Evolutionary conservation across 306 rosid species (phyloP), one percentile per base, ranked within the genome.

Genomic region (Lotus japonicus): DNA sequence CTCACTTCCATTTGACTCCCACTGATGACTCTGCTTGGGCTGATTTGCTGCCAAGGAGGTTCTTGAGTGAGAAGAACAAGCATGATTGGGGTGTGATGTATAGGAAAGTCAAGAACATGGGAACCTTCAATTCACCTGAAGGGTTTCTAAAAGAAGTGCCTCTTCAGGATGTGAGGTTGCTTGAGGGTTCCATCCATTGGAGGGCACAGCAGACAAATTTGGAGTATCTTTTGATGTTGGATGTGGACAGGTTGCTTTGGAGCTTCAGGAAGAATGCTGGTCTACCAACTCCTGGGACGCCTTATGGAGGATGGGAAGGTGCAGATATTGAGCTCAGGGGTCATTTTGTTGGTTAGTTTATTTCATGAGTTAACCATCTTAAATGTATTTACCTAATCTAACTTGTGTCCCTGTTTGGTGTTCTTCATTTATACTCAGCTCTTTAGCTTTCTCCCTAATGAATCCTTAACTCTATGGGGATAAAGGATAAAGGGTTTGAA

Each of bases 211-310:
- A 77, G 50, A 92, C 97, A 2, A 92, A 92, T 60, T 68, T 92
- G 77, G 82, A 90, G 79, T 92, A 90, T 73, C 53, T 92, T 3
- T 73, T 90, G 87, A 72, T 92, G 83, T 80, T 92, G 35, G 88
- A 92, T 68, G 91, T 77, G 9, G 96, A 92, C 64, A 82, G 79
- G 0, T 85, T 92, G 81, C 17, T 86, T 38, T 92, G 96, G 96
- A 92, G 83, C 76, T 92, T 92, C 64, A 83, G 97, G 46, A 82
- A 83, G 45, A 92, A 89, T 0, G 96, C 97, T 14, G 94, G 87
- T 75, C 66, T 92, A 70, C 43, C 87, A 9, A 88, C 94, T 5
- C 88, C 87, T n/a, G 96, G 88, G 1, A 60, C 12, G 21, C 85
- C 96, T 16, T 88, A 88, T 58, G 66, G 52, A 4, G 97, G 90